These are phyloP conservation scores for Pholiota conissans DNA, from an alignment of 768 basidiomycete species.

Conservation along the genomic window DNA sequence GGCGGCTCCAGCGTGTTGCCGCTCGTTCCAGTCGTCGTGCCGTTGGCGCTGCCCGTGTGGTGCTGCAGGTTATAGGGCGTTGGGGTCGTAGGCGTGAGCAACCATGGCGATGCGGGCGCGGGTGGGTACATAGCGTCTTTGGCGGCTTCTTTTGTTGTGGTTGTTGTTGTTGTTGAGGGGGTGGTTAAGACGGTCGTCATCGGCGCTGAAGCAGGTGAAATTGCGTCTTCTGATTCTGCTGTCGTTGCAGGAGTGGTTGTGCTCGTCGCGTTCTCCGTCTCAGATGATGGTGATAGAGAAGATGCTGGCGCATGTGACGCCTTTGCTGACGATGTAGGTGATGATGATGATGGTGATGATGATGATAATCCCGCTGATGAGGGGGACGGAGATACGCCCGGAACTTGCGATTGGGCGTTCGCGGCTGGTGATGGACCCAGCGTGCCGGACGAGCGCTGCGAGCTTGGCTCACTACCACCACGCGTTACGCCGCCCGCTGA, in stretches of 20 bases:
- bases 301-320: too few species aligned
- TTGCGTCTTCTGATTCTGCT: too few species aligned
- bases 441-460: background rate
- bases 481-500: too few species aligned
- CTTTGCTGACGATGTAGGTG: background rate
- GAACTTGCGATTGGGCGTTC: background rate
- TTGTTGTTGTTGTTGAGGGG: background rate
- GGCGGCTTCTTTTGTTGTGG: conserved; percentile 12
- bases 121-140: background rate
- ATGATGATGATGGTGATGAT: background rate
- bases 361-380: background rate
- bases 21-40: too few species aligned
- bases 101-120: conserved; percentile 10
- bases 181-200: too few species aligned
- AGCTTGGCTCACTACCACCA: background rate
- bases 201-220: too few species aligned
- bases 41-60: conserved; percentile 15
- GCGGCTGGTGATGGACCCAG: background rate
- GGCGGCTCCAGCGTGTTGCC: conserved; percentile 17
- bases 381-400: background rate
- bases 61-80: conserved; percentile 24
- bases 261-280: too few species aligned
- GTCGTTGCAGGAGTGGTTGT: too few species aligned
- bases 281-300: too few species aligned
- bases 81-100: conserved; percentile 25